phyloP scores from a whole-genome alignment of 768 basidiomycete genomes.

The Tremella fuciformis region DNA sequence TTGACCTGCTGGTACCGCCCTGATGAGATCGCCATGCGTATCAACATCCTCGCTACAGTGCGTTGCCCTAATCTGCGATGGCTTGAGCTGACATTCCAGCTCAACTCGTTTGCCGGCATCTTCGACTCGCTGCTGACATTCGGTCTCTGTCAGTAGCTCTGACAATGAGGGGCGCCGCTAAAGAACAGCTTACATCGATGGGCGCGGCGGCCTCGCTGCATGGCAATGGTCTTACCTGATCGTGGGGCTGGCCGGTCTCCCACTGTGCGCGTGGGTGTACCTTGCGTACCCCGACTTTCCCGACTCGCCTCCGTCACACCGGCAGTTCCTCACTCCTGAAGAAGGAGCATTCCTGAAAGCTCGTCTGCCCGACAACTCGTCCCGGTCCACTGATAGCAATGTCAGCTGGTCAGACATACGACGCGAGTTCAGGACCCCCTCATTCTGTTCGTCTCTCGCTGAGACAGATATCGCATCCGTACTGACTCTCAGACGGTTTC shows the following conservation, averaged over 20 bases:
- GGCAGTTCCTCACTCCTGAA: constrained; percentile 32
- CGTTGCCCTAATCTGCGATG: not conserved
- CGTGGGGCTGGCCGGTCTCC: constrained; percentile 14
- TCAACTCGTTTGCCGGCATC: constrained; percentile 28
- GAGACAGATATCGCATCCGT: not conserved
- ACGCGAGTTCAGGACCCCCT: constrained; percentile 21
- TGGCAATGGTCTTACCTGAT: constrained; percentile 33
- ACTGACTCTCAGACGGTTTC: not conserved
- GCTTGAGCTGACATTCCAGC: not conserved
- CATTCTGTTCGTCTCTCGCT: constrained; percentile 17
- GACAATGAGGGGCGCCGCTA: not conserved
- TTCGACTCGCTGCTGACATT: constrained; percentile 29
- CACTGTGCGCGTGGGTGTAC: constrained; percentile 9
- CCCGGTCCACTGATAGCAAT: constrained; percentile 25
- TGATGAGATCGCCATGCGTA: constrained; percentile 31
- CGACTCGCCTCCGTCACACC: constrained; percentile 19
- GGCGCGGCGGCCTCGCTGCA: constrained; percentile 21
- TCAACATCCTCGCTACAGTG: constrained; percentile 17
- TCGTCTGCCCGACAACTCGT: constrained; percentile 30
- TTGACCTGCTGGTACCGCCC: constrained; percentile 36
- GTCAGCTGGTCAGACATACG: constrained; percentile 23
- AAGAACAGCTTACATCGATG: constrained; percentile 25
- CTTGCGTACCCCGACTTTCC: constrained; percentile 22
- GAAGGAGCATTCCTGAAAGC: constrained; percentile 30
- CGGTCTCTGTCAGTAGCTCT: constrained; percentile 25